Percentiles rank a stretch among this genome's conserved stretches.
phyloP scores from a whole-genome alignment of 75 land plant species.

The Pinus tabuliformis region DNA sequence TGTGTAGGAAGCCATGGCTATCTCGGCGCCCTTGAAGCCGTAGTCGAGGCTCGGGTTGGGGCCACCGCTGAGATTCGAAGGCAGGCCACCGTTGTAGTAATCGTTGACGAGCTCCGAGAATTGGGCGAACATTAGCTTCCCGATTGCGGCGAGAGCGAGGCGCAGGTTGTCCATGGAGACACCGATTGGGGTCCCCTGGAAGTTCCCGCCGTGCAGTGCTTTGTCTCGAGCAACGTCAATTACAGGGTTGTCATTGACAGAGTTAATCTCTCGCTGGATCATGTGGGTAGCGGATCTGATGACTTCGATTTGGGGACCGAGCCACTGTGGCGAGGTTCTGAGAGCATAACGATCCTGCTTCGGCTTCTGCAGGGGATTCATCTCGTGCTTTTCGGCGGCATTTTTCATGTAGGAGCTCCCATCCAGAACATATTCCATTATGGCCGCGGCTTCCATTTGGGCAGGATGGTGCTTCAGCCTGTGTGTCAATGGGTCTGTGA shows the following conservation, averaged over 20 bases:
- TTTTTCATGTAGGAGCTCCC: slow-evolving; percentile 69
- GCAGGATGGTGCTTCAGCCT: slow-evolving; percentile 53
- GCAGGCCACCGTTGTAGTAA: slow-evolving; percentile 68
- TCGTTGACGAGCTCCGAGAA: slow-evolving; percentile 69
- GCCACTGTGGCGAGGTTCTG: slow-evolving; percentile 84
- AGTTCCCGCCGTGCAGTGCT: slow-evolving; percentile 16
- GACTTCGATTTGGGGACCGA: slow-evolving; percentile 82
- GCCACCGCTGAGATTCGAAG: slow-evolving; percentile 54
- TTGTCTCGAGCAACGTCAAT: slow-evolving; percentile 67
- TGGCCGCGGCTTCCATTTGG: slow-evolving; percentile 90
- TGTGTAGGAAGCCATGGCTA: slow-evolving; percentile 56
- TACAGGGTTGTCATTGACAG: slow-evolving; percentile 83
- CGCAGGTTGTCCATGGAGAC: slow-evolving; percentile 1
- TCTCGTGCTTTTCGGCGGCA: slow-evolving; percentile 62
- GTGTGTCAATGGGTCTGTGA: slow-evolving; percentile 51
- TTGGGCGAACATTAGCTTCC: slow-evolving; percentile 61
- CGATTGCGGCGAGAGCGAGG: slow-evolving; percentile 14
- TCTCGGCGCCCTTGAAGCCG: slow-evolving; percentile 67
- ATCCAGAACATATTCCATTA: slow-evolving; percentile 72
- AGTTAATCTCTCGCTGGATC: slow-evolving; percentile 80
- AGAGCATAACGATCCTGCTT: slow-evolving; percentile 87
- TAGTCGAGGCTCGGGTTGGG: slow-evolving; percentile 59
- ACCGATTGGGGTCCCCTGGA: neutral
- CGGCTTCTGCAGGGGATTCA: slow-evolving; percentile 78
- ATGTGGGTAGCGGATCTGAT: slow-evolving; percentile 64